Conservation (phyloP, 768 basidiomycete genomes). For the Gautieria morchelliformis region DNA sequence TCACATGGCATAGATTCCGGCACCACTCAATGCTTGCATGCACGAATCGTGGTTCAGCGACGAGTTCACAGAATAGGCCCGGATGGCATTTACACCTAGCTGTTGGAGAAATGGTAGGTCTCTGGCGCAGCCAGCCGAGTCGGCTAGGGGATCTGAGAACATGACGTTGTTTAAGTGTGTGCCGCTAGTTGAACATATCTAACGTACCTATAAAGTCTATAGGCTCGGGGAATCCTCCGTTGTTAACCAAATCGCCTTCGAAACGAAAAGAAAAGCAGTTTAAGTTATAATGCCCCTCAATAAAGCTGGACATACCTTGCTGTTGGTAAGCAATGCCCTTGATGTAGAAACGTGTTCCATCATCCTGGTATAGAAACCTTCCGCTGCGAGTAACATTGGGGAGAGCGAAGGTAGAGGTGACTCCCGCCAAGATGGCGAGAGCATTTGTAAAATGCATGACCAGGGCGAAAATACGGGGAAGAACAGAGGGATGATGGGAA, state of each 20-base stretch:
- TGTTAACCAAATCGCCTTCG: slow-evolving; percentile 30
- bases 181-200: neutral
- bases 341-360: slow-evolving; percentile 77
- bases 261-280: neutral
- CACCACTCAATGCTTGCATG: slow-evolving; percentile 66
- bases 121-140: slow-evolving; percentile 56
- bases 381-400: slow-evolving; percentile 60
- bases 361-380: slow-evolving; percentile 70
- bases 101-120: slow-evolving; percentile 72
- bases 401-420: slow-evolving; percentile 34
- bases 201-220: slow-evolving; percentile 44
- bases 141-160: slow-evolving; percentile 56
- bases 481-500: neutral
- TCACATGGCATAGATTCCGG: slow-evolving; percentile 86
- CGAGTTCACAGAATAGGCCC: slow-evolving; percentile 78
- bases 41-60: slow-evolving; percentile 78
- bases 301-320: slow-evolving; percentile 44
- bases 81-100: slow-evolving; percentile 72
- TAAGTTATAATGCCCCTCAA: neutral
- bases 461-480: neutral
- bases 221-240: slow-evolving; percentile 62
- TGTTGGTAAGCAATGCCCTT: slow-evolving; percentile 81
- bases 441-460: neutral
- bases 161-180: neutral
- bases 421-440: neutral